Evolutionary conservation across 306 rosid genomes (phyloP).

Genomic region (Arachis stenosperma): DNA sequence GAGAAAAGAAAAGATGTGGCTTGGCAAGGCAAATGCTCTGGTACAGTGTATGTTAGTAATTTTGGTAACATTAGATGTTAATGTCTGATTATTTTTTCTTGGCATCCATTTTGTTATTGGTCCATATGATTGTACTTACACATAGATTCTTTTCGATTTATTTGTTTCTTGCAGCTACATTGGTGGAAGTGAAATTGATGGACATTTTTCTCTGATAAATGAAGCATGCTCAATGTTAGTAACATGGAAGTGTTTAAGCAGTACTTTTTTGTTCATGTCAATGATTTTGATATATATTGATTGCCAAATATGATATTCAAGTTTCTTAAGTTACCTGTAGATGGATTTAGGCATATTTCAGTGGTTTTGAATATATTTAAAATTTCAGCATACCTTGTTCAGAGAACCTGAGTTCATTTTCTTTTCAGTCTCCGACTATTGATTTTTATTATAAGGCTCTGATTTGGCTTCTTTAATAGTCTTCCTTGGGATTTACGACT

Average conservation of each 20-base stretch:
- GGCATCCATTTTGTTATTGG: background rate
- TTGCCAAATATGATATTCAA: slow-evolving; percentile 19
- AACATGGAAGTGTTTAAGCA: slow-evolving; percentile 40
- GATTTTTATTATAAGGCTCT: slow-evolving; percentile 28
- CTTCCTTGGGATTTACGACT: slow-evolving; percentile 4
- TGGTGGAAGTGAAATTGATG: slow-evolving; percentile 84
- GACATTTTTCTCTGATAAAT: slow-evolving; percentile 81
- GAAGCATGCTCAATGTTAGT: slow-evolving; percentile 99
- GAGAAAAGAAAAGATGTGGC: slow-evolving; percentile 72
- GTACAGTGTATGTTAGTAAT: slow-evolving; percentile 91
- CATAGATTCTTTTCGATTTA: background rate
- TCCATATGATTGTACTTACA: slow-evolving; percentile 25
- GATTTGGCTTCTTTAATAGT: slow-evolving; percentile 25
- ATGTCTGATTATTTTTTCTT: slow-evolving; percentile 18
- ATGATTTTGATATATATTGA: background rate
- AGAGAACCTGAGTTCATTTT: slow-evolving; percentile 22
- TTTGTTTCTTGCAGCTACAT: slow-evolving; percentile 72
- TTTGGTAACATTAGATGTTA: slow-evolving; percentile 4
- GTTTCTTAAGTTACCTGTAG: slow-evolving; percentile 19
- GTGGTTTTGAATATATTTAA: background rate
- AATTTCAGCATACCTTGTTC: slow-evolving; percentile 18
- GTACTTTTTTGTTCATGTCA: slow-evolving; percentile 20
- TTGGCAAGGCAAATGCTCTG: slow-evolving; percentile 99
- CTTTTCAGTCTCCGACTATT: slow-evolving; percentile 21
- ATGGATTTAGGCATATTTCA: slow-evolving; percentile 18